Conservation (phyloP, 805 yeast genomes). For the Brettanomyces nanus region DNA sequence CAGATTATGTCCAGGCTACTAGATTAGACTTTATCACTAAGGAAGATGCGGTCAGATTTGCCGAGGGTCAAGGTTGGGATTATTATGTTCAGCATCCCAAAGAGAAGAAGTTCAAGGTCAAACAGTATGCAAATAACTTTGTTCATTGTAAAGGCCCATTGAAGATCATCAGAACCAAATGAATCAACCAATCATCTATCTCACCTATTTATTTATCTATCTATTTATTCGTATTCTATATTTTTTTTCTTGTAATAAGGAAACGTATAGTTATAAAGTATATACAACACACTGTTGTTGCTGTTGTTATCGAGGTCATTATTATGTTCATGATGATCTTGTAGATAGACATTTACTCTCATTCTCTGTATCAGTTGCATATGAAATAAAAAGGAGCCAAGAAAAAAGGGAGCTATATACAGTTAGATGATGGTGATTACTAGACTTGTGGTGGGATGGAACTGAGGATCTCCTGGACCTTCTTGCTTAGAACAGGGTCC, state of each 20-base stretch:
- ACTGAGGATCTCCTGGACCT: conserved; percentile 53
- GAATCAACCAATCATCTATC: conserved; percentile 11
- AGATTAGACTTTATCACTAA: conserved; percentile 63
- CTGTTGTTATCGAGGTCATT: too few relatives aligned
- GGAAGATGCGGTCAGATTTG: conserved; percentile 66
- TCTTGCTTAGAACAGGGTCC: conserved; percentile 57
- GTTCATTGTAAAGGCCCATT: conserved; percentile 60
- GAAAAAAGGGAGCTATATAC: too few relatives aligned
- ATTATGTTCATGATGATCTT: too few relatives aligned
- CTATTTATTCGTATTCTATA: neutral
- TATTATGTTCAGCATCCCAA: conserved; percentile 79
- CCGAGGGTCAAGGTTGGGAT: conserved; percentile 80
- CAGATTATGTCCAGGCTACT: conserved; percentile 79
- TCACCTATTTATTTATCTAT: neutral
- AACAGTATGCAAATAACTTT: conserved; percentile 69
- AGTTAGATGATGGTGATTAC: too few relatives aligned
- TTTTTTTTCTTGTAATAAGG: too few relatives aligned
- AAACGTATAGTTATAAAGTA: too few relatives aligned
- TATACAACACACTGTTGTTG: too few relatives aligned
- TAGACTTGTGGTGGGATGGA: conserved; percentile 3
- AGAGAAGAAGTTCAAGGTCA: conserved; percentile 60
- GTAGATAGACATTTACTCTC: too few relatives aligned
- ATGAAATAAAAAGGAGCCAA: too few relatives aligned
- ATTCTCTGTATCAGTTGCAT: too few relatives aligned
- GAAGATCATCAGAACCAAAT: conserved; percentile 77